Conservation (phyloP, 1,284 basidiomycete genomes). For the Exobasidium rhododendri region DNA sequence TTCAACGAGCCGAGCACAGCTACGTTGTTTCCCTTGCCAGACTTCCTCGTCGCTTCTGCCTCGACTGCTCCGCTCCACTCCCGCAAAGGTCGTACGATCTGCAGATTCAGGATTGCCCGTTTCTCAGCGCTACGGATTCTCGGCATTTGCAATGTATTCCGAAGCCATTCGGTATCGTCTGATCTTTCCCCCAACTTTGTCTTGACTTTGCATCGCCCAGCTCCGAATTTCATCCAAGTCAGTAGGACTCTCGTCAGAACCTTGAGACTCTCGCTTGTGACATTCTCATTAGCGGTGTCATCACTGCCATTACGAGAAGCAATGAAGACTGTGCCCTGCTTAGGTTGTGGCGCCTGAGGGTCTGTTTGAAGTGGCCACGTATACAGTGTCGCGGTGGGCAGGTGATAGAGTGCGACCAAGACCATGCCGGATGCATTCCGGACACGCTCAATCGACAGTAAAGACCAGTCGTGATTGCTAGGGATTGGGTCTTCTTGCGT, state of each 20-base stretch:
- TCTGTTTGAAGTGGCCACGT: slow-evolving; percentile 4
- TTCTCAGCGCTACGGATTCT: background rate
- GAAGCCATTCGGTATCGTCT: slow-evolving; percentile 4
- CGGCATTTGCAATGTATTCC: background rate
- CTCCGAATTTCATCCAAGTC: background rate
- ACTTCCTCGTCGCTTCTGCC: background rate
- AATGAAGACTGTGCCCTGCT: background rate
- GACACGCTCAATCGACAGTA: slow-evolving; percentile 1
- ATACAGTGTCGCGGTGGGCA: background rate
- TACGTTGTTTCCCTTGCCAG: background rate
- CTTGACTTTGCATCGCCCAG: background rate
- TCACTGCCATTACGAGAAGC: background rate
- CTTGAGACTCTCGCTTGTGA: slow-evolving; percentile 2
- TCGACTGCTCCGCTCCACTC: background rate
- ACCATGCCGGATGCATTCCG: background rate
- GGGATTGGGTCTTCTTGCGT: background rate
- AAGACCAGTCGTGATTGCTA: background rate
- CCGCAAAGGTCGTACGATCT: background rate
- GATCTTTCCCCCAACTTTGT: slow-evolving; percentile 2
- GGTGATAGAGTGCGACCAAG: slow-evolving; percentile 3
- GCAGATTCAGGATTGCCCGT: background rate
- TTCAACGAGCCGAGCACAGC: background rate
- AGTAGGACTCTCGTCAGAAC: background rate
- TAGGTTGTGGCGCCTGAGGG: background rate
- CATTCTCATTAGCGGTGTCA: background rate